Base-by-base conservation (phyloP, 306 rosid genomes). In the Trichosanthes cucumerina region DNA sequence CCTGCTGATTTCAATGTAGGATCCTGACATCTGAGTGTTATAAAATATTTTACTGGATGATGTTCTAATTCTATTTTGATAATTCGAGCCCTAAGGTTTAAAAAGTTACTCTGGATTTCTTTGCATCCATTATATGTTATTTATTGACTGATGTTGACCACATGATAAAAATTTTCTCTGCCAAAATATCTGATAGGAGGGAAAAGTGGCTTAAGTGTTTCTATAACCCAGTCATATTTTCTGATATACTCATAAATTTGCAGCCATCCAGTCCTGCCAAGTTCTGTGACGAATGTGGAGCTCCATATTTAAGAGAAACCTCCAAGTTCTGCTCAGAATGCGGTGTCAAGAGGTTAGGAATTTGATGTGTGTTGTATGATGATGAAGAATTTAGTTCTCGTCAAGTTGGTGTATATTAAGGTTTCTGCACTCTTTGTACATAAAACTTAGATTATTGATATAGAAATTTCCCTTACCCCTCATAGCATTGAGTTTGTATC, bases 281-380 rank as follows among this genome's bases (percentile, higher is more conserved):
- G 86, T 95, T 82, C 84, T 95, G 98, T 50, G 96, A 95, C 43
- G 97, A 95, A 87, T 95, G 98, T 60, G 98, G 97, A 6, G 91
- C 92, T 39, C 96, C 75, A 33, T 92, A 91, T 88, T 63, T 91
- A 83, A 88, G 96, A 90, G 97, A 95, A 84, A 88, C 97, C 38
- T 95, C 98, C 0, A 95, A 91, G 80, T 95, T 91, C 86, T 95
- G 98, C 89, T 89, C 97, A 0, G 96, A 91, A 76, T 95, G 98
- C 36, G 97, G 98, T 72, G 89, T 88, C 10, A 95, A 95, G 93
- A 85, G 98, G 78, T 80, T 92, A 79, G 97, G 97, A 75, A 88
- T 78, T 68, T 93, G 82, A 87, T 47, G 23, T 46, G 12, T 72
- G 33, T 50, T 26, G 52, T 71, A 15, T 46, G 6, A 72, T 26